Percentiles rank a stretch among this genome's conserved stretches.
Evolutionary conservation across 345 rosid genomes (phyloP).

Genomic region (Ailanthus altissimus): DNA sequence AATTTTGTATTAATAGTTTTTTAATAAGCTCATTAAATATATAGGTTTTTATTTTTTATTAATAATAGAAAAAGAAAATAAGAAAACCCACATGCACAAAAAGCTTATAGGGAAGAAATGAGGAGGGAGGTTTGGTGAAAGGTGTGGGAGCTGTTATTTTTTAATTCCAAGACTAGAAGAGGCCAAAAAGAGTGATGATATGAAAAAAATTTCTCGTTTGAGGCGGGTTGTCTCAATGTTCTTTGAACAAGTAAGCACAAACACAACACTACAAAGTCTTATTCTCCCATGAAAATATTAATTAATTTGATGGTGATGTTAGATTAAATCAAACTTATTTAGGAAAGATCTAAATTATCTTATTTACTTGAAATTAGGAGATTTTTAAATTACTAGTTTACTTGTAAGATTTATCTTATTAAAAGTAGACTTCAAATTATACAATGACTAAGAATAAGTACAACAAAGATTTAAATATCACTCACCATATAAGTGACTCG

Average conservation of each 20-base stretch:
- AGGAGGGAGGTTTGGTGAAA: slow-evolving; percentile 26
- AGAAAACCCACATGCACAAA: slow-evolving; percentile 1
- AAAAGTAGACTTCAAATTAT: too few relatives aligned
- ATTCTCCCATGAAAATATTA: neutral
- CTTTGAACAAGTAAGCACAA: slow-evolving; percentile 19
- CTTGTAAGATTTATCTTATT: too few relatives aligned
- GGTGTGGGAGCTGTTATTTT: slow-evolving; percentile 11
- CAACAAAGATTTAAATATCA: too few relatives aligned
- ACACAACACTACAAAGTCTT: slow-evolving; percentile 9
- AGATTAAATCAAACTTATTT: too few relatives aligned
- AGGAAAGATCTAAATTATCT: too few relatives aligned
- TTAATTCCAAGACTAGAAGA: slow-evolving; percentile 20
- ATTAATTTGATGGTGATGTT: slow-evolving; percentile 21
- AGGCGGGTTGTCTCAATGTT: slow-evolving; percentile 4
- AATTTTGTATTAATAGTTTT: too few relatives aligned
- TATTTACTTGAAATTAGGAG: too few relatives aligned
- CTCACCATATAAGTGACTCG: too few relatives aligned
- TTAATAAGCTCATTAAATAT: too few relatives aligned
- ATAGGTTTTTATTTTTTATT: too few relatives aligned
- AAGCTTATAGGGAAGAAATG: slow-evolving; percentile 31
- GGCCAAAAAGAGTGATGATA: slow-evolving; percentile 29
- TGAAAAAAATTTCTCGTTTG: slow-evolving; percentile 33
- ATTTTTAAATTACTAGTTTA: too few relatives aligned
- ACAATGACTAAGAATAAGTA: too few relatives aligned
- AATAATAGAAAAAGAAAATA: neutral